These are phyloP conservation scores for Mycena citricolor DNA, from an alignment of 1,284 basidiomycete genomes.

Conservation along the genomic window DNA sequence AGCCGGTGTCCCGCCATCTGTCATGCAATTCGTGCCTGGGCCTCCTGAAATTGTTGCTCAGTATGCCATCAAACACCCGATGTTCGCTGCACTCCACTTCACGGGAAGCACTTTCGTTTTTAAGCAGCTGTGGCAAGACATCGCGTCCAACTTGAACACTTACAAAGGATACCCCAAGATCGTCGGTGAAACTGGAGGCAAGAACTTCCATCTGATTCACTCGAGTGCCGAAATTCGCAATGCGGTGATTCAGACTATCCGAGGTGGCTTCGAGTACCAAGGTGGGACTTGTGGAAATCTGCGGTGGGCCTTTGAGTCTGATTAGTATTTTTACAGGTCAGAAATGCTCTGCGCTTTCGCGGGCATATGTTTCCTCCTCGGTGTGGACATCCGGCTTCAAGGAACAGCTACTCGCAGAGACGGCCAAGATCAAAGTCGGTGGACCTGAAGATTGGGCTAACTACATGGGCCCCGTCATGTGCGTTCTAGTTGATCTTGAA, in stretches of 20 bases:
- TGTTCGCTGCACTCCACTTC: slow-evolving; percentile 93
- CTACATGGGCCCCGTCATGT: slow-evolving; percentile 98
- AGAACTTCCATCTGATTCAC: slow-evolving; percentile 98
- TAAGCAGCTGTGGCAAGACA: slow-evolving; percentile 95
- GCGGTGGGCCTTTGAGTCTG: neutral
- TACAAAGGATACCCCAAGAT: slow-evolving; percentile 92
- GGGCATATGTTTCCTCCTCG: slow-evolving; percentile 87
- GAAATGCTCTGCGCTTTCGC: slow-evolving; percentile 95
- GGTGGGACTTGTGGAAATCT: too few species aligned
- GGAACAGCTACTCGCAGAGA: slow-evolving; percentile 73
- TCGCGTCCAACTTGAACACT: slow-evolving; percentile 82
- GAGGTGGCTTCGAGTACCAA: slow-evolving; percentile 96
- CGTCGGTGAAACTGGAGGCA: slow-evolving; percentile 96
- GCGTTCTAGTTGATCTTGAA: too few species aligned
- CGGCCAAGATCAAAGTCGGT: slow-evolving; percentile 86
- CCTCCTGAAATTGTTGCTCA: slow-evolving; percentile 80
- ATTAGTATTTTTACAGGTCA: slow-evolving; percentile 66
- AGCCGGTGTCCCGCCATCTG: slow-evolving; percentile 91
- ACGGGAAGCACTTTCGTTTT: slow-evolving; percentile 96
- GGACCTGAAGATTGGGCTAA: slow-evolving; percentile 75
- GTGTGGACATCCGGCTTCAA: slow-evolving; percentile 90
- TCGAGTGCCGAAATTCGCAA: slow-evolving; percentile 84
- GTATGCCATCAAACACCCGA: slow-evolving; percentile 76
- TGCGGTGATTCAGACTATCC: slow-evolving; percentile 86
- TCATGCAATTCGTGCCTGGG: slow-evolving; percentile 97